Evolutionary conservation across 1,139 yeast species (phyloP).

Genomic region (Suhomyces yuchorum): DNA sequence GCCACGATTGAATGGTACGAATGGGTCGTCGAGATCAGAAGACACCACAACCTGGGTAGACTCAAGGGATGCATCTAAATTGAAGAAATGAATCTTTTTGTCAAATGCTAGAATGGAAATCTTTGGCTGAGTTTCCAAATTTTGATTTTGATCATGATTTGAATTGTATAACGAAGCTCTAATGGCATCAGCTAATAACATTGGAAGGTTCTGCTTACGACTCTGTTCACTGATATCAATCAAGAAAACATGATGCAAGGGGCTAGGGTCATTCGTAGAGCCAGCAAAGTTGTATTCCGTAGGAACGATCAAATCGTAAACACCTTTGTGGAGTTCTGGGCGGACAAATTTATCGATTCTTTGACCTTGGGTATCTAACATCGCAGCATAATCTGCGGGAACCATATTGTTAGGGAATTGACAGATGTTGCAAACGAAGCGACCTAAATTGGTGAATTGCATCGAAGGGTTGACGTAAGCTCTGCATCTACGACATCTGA

Average conservation of each 20-base stretch:
- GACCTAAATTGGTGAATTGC: conserved; percentile 65
- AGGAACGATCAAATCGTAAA: conserved; percentile 84
- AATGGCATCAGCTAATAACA: conserved; percentile 72
- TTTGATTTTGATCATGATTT: conserved; percentile 18
- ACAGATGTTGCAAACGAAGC: conserved; percentile 85
- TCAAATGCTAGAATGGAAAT: conserved; percentile 79
- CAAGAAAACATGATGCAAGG: conserved; percentile 72
- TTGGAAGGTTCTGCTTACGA: conserved; percentile 62
- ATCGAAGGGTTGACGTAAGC: conserved; percentile 86
- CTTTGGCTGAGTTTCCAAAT: conserved; percentile 20
- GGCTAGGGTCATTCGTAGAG: conserved; percentile 29
- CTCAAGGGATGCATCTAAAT: conserved; percentile 57
- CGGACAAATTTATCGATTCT: conserved; percentile 64
- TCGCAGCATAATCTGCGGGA: conserved; percentile 67
- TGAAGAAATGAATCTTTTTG: conserved; percentile 71
- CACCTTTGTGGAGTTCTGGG: conserved; percentile 81
- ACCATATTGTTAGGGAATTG: conserved; percentile 68
- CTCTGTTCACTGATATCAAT: conserved; percentile 74
- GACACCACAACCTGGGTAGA: conserved; percentile 68
- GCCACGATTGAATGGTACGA: conserved; percentile 78
- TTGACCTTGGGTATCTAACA: conserved; percentile 58
- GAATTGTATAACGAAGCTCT: conserved; percentile 52
- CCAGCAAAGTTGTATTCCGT: conserved; percentile 61
- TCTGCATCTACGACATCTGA: conserved; percentile 90
- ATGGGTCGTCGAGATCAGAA: conserved; percentile 76